Base-by-base conservation (phyloP, 306 rosid species). In the Citrullus colocynthis region DNA sequence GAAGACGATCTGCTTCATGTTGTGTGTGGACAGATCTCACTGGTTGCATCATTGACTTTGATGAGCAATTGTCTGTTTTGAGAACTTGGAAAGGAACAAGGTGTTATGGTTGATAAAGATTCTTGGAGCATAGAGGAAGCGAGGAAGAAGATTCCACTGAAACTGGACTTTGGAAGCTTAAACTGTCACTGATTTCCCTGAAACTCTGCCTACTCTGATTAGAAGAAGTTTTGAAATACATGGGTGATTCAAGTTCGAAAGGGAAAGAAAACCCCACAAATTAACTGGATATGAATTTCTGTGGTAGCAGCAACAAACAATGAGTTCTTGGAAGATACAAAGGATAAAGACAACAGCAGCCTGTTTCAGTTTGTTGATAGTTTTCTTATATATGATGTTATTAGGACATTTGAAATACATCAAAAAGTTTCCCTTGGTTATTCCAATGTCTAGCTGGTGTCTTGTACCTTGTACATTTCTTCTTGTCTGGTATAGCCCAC, bases 1-100 rank as follows among this genome's bases (percentile, higher is more conserved):
- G 85, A 82, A 89, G 82, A 9, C 87, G 91, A 34, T 44, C 13
- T 11, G 91, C 81, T 81, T 85, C 92, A 6, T 88, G 84, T 67
- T 83, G 81, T 30, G 91, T 74, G 24, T 86, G 91, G 72, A 81
- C 84, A 75, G 48, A 88, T 41, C 49, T 80, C 78, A 34, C 87
- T 5, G 88, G 56, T 7, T 63, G 63, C 72, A 56, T 79, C 80
- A 88, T 81, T 73, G 71, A 6, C 37, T 21, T 42, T 13, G 57
- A 44, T 45, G 55, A 44, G 36, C 17, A 70, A 70, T 3, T 11
- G 36, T 44, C 55, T 69, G 56, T 44, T 44, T 44, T 28, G 11
- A 44, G 49, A 69, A 69, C 71, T 64, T 32, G 10, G 20, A 62
- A 32, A 62, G 49, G 36, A 64, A 36, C 48, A 64, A 64, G 49